Conservation (phyloP, 768 basidiomycete species). For the Amanita pallidorosea region DNA sequence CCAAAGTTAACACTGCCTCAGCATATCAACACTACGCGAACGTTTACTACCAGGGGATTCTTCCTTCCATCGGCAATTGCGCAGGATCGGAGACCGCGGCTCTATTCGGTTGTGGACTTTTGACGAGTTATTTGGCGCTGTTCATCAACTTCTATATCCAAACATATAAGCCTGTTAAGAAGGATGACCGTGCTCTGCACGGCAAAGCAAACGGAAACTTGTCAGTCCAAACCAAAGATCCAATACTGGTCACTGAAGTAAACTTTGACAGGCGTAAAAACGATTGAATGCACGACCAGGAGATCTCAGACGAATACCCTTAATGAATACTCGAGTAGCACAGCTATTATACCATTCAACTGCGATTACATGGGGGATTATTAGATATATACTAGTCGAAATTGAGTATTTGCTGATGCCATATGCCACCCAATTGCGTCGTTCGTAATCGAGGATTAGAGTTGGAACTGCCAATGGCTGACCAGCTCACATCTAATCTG, state of each 20-base stretch:
- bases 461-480: too few relatives aligned
- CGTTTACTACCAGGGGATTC: constrained; percentile 41
- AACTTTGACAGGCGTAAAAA: neutral
- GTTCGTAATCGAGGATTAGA: too few relatives aligned
- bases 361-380: neutral
- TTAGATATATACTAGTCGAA: constrained; percentile 34
- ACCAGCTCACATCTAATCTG: too few relatives aligned
- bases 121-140: constrained; percentile 85
- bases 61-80: constrained; percentile 76
- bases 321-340: constrained; percentile 1
- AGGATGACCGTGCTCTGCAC: constrained; percentile 34
- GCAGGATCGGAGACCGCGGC: constrained; percentile 86
- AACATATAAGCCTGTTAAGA: constrained; percentile 57
- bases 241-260: neutral
- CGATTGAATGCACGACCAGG: neutral
- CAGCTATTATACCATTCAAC: constrained; percentile 4
- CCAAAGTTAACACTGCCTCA: constrained; percentile 10
- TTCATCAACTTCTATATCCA: constrained; percentile 95
- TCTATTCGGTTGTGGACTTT: constrained; percentile 76
- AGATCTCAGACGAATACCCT: neutral
- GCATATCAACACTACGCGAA: constrained; percentile 79
- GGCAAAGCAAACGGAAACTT: constrained; percentile 26
- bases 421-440: too few relatives aligned
- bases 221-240: constrained; percentile 10
- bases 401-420: constrained; percentile 28